Conservation (phyloP, 2,329 filamentous ascomycete species). For the Colletotrichum limetticola region DNA sequence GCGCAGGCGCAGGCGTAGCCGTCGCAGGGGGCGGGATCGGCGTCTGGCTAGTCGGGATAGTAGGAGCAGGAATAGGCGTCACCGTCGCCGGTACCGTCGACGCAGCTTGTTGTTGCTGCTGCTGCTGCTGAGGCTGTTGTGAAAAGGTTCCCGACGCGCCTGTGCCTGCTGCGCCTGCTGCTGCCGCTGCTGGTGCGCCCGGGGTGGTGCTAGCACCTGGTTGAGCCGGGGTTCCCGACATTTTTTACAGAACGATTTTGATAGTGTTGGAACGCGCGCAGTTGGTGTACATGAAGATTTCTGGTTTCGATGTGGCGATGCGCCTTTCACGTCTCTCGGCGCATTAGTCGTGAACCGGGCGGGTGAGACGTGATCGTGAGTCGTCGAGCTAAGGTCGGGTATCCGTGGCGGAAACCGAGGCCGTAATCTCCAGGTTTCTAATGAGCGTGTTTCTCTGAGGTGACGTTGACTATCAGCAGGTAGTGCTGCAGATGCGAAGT, state of each 20-base stretch:
- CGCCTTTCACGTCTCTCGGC: background rate
- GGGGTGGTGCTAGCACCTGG: conserved; percentile 21
- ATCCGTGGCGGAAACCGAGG: background rate
- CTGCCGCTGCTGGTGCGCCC: background rate
- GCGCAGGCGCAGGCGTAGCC: conserved; percentile 33
- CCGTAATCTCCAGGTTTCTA: background rate
- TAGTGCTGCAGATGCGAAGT: background rate
- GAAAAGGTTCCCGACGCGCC: conserved; percentile 22
- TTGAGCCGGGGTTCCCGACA: conserved; percentile 28
- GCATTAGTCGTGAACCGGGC: background rate
- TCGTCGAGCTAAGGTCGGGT: background rate
- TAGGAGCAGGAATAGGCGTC: conserved; percentile 43
- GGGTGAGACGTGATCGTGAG: background rate
- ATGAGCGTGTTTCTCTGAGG: background rate
- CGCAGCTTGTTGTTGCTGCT: conserved; percentile 4
- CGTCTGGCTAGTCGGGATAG: conserved; percentile 40
- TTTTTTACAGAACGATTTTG: background rate
- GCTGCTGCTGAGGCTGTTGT: conserved; percentile 22
- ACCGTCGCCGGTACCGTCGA: conserved; percentile 29
- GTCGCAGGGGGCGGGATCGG: conserved; percentile 37
- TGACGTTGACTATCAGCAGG: background rate
- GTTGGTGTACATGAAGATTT: background rate
- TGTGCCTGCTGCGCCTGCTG: conserved; percentile 1
- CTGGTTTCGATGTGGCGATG: background rate
- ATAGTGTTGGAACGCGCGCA: no score